These are phyloP conservation scores for Gamsiella multidivaricata DNA, from an alignment of 192 early-diverging fungal genomes.

Conservation along the genomic window DNA sequence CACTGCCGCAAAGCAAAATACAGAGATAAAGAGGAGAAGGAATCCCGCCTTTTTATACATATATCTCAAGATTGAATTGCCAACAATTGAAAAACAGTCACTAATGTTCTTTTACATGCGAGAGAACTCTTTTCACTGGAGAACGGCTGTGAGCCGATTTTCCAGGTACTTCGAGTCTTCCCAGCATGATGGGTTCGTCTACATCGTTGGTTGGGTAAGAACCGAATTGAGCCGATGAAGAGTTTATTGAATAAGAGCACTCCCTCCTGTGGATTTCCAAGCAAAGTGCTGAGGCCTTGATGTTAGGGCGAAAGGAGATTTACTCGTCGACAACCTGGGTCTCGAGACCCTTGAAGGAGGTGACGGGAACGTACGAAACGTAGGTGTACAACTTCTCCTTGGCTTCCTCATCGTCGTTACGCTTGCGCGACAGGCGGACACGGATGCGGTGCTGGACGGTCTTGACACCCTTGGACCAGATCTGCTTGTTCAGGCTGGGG, in stretches of 20 bases:
- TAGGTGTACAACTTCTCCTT: constrained; percentile 97
- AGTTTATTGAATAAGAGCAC: constrained; percentile 38
- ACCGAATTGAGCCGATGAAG: constrained; percentile 53
- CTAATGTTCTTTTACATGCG: constrained; percentile 40
- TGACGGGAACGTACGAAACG: constrained; percentile 87
- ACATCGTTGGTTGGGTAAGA: constrained; percentile 54
- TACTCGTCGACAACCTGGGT: constrained; percentile 46
- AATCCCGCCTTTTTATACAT: neutral
- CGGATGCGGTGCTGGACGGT: constrained; percentile 93
- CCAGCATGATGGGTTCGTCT: constrained; percentile 45
- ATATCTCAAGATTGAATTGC: neutral
- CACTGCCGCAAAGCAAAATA: neutral
- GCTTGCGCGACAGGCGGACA: constrained; percentile 91
- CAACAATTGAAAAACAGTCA: neutral
- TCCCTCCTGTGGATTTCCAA: neutral
- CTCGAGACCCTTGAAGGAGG: constrained; percentile 86
- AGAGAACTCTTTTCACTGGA: constrained; percentile 29
- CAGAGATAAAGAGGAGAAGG: neutral
- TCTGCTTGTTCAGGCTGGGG: constrained; percentile 91
- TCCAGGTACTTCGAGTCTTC: constrained; percentile 25
- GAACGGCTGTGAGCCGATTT: too few relatives aligned
- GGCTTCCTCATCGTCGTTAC: constrained; percentile 96
- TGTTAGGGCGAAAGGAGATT: constrained; percentile 1
- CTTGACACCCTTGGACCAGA: constrained; percentile 95
- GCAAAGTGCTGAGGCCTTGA: too few relatives aligned